Evolutionary conservation across 805 yeast genomes (phyloP), one percentile per base, ranked within the genome.

Genomic region (Nakazawaea molendinolei): DNA sequence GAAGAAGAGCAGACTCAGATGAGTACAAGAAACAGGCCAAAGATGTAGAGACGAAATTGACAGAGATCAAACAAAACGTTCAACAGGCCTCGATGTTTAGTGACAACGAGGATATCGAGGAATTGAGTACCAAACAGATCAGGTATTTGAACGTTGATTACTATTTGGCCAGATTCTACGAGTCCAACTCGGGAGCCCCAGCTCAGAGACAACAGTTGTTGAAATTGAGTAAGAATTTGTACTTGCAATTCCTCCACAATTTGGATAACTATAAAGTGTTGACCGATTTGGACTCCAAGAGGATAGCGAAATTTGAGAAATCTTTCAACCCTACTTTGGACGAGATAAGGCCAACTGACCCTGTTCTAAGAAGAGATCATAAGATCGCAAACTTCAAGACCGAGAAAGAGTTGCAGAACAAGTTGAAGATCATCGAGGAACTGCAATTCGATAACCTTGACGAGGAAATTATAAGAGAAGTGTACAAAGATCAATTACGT

Each of bases 351-450:
- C 42, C 44, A 1, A 39, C 44, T 1, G 64, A 67, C 34, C 65
- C 82, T 0, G 62, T 67, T 0, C 48, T 53, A 8, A 63, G 69
- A 47, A 67, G 97, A 47, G 76, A 79, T 16, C 79, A 74, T 33
- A 89, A 86, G 53, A 86, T 87, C 39, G 79, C 71, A 13, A 72
- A 73, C 46, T 82, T 65, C 55, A 79, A 74, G 49, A 52, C 63
- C 12, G 86, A 79, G 42, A 79, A 74, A 52, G 68, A 66, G 26
- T 57, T 84, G 34, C 63, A 58, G 6, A 50, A 44, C 2, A 66
- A 69, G 43, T 47, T 86, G 4, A 47, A 53, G 8, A 38, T 58
- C 2, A 50, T 83, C 20, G 49, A 51, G 4, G 62, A 57, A 18
- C 44, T 42, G 10, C 49, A 52, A n/a, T 47, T 55, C 16, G 59